Evolutionary conservation across 108 stramenopile species (phyloP).

Genomic region (Fistulifera pelliculosa): DNA sequence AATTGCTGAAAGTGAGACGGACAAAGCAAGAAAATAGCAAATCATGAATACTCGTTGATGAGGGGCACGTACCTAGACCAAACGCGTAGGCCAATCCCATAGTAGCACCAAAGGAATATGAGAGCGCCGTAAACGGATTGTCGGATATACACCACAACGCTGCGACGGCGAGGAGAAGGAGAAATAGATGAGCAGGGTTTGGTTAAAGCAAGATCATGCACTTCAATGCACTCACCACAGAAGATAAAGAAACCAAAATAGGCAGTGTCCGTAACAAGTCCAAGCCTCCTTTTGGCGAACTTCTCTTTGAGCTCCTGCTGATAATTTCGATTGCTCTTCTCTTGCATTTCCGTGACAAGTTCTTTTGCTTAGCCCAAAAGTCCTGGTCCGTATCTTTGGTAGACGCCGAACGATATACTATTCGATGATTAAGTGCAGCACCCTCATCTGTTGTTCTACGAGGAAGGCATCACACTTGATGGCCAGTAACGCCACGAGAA

Average conservation of each 20-base stretch:
- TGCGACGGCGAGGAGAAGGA: too few species aligned
- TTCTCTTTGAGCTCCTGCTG: constrained; percentile 31
- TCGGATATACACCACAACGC: constrained; percentile 41
- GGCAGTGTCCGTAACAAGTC: constrained; percentile 52
- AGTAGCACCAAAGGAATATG: constrained; percentile 64
- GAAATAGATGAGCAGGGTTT: too few species aligned
- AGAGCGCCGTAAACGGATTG: constrained; percentile 59
- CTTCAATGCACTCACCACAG: constrained; percentile 5
- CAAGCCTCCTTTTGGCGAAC: constrained; percentile 39
- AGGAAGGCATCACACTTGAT: too few species aligned
- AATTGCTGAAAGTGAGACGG: too few species aligned
- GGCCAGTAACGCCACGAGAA: too few species aligned
- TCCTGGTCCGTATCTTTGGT: constrained; percentile 3
- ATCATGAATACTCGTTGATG: neutral
- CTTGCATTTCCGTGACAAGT: constrained; percentile 45
- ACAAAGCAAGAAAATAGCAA: too few species aligned
- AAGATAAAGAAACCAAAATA: constrained; percentile 59
- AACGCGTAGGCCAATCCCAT: constrained; percentile 75
- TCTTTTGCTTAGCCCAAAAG: constrained; percentile 67
- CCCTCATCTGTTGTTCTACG: too few species aligned
- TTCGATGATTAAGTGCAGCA: too few species aligned
- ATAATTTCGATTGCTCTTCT: constrained; percentile 6
- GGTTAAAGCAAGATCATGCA: too few species aligned
- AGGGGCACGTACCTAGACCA: constrained; percentile 31
- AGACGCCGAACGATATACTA: too few species aligned